These are phyloP conservation scores for Coemansia sp. DNA, from an alignment of 192 early-diverging fungal species.

Conservation along the genomic window DNA sequence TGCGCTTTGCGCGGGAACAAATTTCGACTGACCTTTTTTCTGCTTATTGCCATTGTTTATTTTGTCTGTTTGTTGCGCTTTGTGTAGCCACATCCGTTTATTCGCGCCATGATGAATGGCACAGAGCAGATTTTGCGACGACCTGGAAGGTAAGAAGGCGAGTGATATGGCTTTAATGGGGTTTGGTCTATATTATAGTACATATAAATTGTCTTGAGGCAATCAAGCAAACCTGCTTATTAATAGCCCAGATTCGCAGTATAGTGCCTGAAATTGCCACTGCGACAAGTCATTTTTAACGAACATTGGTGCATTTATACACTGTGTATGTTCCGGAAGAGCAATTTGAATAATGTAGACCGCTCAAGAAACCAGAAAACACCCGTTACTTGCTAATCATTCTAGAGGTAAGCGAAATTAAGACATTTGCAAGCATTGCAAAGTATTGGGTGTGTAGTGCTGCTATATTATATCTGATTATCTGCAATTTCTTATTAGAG, in stretches of 20 bases:
- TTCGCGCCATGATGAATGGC: slow-evolving; percentile 73
- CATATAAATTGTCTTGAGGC: no score
- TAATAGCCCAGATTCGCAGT: no score
- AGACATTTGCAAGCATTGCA: neutral
- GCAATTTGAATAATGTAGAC: slow-evolving; percentile 19
- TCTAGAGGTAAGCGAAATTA: slow-evolving; percentile 55
- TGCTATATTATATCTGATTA: no score
- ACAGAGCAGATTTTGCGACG: slow-evolving; percentile 69
- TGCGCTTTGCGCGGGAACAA: no score
- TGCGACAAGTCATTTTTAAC: no score
- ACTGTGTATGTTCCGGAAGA: neutral
- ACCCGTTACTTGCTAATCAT: slow-evolving; percentile 83
- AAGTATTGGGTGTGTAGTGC: slow-evolving; percentile 14
- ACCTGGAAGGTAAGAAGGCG: slow-evolving; percentile 41
- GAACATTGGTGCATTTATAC: no score
- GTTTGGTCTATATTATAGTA: no score
- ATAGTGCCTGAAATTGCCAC: no score
- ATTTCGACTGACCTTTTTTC: slow-evolving; percentile 1
- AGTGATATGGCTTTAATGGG: no score
- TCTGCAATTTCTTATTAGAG: no score
- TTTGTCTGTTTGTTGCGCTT: neutral
- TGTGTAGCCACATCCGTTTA: slow-evolving; percentile 56
- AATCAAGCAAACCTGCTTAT: no score
- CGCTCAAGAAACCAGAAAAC: slow-evolving; percentile 54
- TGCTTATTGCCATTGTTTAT: no score